Evolutionary conservation across 257 asterid genomes (phyloP), one percentile per base, ranked within the genome.

Genomic region (Solanum ahanhuiri): DNA sequence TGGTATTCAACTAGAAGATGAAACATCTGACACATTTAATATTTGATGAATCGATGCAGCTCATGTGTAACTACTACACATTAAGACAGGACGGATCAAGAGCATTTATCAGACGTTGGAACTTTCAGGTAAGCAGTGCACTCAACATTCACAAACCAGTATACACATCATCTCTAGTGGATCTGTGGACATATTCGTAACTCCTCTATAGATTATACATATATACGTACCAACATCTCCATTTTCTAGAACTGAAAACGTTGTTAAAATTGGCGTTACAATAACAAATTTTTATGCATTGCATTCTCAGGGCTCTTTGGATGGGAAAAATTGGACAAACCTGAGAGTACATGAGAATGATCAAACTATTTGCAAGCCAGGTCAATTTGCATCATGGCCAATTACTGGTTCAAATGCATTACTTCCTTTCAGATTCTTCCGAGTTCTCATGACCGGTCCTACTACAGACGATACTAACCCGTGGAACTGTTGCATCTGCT

Each of bases 351-450:
- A 97, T 39, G 98, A 94, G 93, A 92, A 93, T 6, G 99, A 97
- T 63, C 94, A 88, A 51, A 93, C 95, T 1, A 87, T 97, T 31
- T 88, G 94, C 95, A 97, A 97, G 89, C 94, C 98, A 0, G 96
- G 99, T 3, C 98, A 97, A 81, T 97, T 91, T 87, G 98, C 98
- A 17, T 97, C 99, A 15, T 97, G 99, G 99, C 94, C 97, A 5
- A 63, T 97, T 17, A 37, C 86, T 2, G 99, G 94, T n/a, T 92
- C 98, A 37, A 93, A 91, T 8, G 97, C 98, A 43, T 93, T 97
- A 86, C 96, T 95, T 66, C 98, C 95, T 48, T 94, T 97, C 93
- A 91, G 98, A 89, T 94, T 88, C 92, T 97, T 97, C 76, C 90
- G 98, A 58, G 89, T 93, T 66, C 88, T 89, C 51, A 88, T 95